Conservation (phyloP, 78 protist genomes). For the Speleostelium caveatum region DNA sequence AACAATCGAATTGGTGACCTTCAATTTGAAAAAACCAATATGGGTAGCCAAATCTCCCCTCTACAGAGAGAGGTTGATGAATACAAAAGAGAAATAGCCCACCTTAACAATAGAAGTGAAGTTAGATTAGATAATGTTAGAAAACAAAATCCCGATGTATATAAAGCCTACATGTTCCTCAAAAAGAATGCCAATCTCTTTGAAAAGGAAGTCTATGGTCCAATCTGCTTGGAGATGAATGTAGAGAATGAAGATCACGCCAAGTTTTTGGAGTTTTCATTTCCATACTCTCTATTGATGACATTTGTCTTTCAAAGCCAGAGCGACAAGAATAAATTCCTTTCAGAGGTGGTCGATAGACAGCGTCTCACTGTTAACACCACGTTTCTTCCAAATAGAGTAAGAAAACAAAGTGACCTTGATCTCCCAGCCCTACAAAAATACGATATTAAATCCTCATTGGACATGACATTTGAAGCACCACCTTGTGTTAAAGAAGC, state of each 20-base stretch:
- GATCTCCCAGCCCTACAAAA: no score
- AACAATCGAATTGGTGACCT: neutral
- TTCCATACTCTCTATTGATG: neutral
- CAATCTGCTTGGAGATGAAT: constrained; percentile 66
- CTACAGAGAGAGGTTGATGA: neutral
- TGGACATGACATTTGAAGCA: constrained; percentile 41
- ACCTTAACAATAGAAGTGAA: neutral
- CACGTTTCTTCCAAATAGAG: neutral
- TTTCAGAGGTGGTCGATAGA: neutral
- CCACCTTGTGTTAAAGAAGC: constrained; percentile 3
- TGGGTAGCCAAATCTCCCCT: neutral
- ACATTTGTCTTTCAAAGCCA: constrained; percentile 34
- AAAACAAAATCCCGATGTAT: neutral
- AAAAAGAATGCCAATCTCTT: constrained; percentile 1
- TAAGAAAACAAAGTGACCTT: neutral
- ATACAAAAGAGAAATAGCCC: neutral
- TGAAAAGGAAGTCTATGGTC: constrained; percentile 50
- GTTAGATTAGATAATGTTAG: neutral
- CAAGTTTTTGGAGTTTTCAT: constrained; percentile 36
- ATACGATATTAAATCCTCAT: constrained; percentile 9
- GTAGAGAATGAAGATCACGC: constrained; percentile 65
- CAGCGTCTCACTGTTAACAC: neutral
- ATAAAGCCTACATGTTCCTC: neutral
- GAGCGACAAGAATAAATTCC: constrained; percentile 22
- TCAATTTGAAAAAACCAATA: neutral